Evolutionary conservation across 148 eudicot species (phyloP).

Genomic region (Drosera capensis): DNA sequence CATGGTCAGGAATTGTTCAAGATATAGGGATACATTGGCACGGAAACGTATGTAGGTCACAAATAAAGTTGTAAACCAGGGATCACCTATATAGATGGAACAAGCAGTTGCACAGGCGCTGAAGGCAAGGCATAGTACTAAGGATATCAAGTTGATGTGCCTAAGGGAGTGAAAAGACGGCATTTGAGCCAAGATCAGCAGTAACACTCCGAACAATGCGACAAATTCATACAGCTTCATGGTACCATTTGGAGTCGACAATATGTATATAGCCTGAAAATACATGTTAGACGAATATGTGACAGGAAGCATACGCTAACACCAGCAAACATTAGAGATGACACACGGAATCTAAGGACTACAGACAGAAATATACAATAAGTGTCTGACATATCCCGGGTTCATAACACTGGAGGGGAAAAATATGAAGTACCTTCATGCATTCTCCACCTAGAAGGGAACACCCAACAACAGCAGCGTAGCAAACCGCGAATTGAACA

Average conservation of each 20-base stretch:
- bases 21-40: background rate
- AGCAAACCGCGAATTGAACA: too few species aligned
- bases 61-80: background rate
- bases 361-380: too few species aligned
- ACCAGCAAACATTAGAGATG: too few species aligned
- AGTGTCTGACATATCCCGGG: too few species aligned
- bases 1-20: background rate
- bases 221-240: constrained; percentile 36
- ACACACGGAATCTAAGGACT: too few species aligned
- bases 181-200: constrained; percentile 43
- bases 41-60: background rate
- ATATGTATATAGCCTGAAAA: constrained; percentile 34
- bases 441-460: too few species aligned
- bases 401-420: too few species aligned
- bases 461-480: too few species aligned
- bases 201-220: constrained; percentile 22
- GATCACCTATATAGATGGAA: constrained; percentile 16
- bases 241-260: constrained; percentile 23
- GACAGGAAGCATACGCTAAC: too few species aligned
- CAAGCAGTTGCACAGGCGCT: constrained; percentile 60
- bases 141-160: constrained; percentile 48
- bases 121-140: constrained; percentile 33
- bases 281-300: too few species aligned
- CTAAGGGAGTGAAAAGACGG: constrained; percentile 56
- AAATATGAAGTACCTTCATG: too few species aligned